A percentile compares a stretch with the other conserved stretches of the same genome.
Conservation (phyloP, 495 filamentous ascomycete genomes). For the Cercophora newfieldiana region DNA sequence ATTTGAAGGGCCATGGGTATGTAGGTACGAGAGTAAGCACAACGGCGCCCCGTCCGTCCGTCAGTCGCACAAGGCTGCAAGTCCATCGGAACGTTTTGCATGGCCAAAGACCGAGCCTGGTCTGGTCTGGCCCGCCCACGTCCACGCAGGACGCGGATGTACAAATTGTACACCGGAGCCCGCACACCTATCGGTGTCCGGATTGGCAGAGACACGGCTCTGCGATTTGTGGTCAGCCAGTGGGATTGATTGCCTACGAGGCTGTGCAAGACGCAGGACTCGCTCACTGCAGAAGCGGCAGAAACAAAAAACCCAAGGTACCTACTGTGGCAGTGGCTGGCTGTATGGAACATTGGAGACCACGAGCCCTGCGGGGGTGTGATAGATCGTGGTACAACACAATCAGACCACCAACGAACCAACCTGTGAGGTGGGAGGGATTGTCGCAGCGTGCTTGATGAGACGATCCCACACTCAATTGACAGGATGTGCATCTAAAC, state of each 20-base stretch:
- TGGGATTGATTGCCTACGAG: neutral
- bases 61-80: neutral
- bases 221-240: neutral
- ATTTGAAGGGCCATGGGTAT: neutral
- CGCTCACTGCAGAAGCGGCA: neutral
- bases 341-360: neutral
- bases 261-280: neutral
- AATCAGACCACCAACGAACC: too few relatives aligned
- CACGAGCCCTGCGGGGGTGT: neutral
- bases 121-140: neutral
- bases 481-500: too few relatives aligned
- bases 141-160: neutral
- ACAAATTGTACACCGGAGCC: neutral
- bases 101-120: neutral
- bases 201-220: neutral
- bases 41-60: neutral
- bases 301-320: neutral
- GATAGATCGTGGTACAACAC: neutral
- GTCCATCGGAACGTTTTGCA: neutral
- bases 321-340: neutral
- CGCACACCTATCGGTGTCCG: neutral
- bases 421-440: too few relatives aligned
- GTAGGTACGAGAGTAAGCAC: neutral
- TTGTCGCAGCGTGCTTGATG: too few relatives aligned
- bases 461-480: too few relatives aligned